These are phyloP conservation scores for Neophaeococcomyces mojaviensis DNA, from an alignment of 2,329 filamentous ascomycete genomes.

Conservation along the genomic window DNA sequence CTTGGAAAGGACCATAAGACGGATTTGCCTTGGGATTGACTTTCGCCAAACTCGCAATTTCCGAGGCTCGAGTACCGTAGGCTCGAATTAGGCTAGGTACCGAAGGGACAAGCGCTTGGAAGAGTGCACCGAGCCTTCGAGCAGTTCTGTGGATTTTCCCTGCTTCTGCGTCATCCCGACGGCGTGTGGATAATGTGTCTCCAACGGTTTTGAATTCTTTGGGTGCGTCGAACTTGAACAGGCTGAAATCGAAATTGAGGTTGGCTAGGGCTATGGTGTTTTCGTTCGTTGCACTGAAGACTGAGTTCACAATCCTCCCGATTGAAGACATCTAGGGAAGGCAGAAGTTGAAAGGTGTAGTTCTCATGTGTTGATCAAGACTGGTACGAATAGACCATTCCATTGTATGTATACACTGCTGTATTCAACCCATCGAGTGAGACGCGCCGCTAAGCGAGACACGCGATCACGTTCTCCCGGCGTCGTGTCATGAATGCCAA, in stretches of 20 bases:
- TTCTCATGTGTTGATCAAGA: too few relatives aligned
- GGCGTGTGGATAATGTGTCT: conserved; percentile 23
- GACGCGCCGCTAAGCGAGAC: too few relatives aligned
- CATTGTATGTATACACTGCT: too few relatives aligned
- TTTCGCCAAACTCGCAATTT: conserved; percentile 23
- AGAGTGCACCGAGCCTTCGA: conserved; percentile 34
- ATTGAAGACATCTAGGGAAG: not conserved
- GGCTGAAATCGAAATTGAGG: conserved; percentile 38
- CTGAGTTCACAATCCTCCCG: conserved; percentile 1
- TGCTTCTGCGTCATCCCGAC: conserved; percentile 32
- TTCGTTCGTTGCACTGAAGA: conserved; percentile 6
- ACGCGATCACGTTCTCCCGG: too few relatives aligned
- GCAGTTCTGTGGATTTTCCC: conserved; percentile 33
- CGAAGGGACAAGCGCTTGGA: conserved; percentile 28
- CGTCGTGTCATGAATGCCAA: too few relatives aligned
- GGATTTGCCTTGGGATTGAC: conserved; percentile 7
- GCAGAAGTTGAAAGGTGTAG: too few relatives aligned
- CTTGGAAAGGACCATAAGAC: conserved; percentile 19
- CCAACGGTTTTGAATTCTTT: conserved; percentile 31
- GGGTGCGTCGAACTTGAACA: conserved; percentile 36
- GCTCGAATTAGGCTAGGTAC: conserved; percentile 29
- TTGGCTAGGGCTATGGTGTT: conserved; percentile 20
- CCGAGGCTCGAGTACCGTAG: conserved; percentile 29
- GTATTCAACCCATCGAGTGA: too few relatives aligned
- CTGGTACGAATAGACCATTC: too few relatives aligned